Conservation (phyloP, 1,284 basidiomycete genomes). For the Erythrobasidium hasegawianum region DNA sequence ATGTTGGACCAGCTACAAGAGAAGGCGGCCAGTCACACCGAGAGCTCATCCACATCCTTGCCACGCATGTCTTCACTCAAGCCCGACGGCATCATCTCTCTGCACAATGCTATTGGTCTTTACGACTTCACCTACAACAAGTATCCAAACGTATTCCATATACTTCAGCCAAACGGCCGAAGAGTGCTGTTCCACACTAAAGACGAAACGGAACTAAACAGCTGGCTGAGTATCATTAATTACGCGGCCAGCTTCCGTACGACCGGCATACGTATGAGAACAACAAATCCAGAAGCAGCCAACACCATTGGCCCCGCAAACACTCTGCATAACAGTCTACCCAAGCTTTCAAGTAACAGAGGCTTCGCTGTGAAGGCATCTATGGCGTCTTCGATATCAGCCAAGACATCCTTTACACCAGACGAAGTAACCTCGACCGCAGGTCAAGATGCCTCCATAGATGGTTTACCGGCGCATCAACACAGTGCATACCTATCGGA, state of each 20-base stretch:
- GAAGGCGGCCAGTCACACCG: background rate
- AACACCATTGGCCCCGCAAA: too few relatives aligned
- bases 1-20: background rate
- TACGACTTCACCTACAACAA: conserved; percentile 70
- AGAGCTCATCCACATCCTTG: background rate
- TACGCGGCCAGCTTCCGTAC: conserved; percentile 90
- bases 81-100: conserved; percentile 80
- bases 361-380: background rate
- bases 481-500: background rate
- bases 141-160: conserved; percentile 71
- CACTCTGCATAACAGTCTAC: too few relatives aligned
- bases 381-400: background rate
- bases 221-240: conserved; percentile 90
- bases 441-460: too few relatives aligned
- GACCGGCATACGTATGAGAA: conserved; percentile 76
- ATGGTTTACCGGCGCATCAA: background rate
- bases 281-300: conserved; percentile 44
- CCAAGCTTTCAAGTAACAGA: background rate
- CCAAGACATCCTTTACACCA: background rate
- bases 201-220: conserved; percentile 72
- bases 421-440: too few relatives aligned
- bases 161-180: conserved; percentile 69
- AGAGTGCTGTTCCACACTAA: conserved; percentile 76
- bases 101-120: conserved; percentile 73
- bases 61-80: conserved; percentile 57